Conservation (phyloP, 192 early-diverging fungal species). For the Mortierella hygrophila region DNA sequence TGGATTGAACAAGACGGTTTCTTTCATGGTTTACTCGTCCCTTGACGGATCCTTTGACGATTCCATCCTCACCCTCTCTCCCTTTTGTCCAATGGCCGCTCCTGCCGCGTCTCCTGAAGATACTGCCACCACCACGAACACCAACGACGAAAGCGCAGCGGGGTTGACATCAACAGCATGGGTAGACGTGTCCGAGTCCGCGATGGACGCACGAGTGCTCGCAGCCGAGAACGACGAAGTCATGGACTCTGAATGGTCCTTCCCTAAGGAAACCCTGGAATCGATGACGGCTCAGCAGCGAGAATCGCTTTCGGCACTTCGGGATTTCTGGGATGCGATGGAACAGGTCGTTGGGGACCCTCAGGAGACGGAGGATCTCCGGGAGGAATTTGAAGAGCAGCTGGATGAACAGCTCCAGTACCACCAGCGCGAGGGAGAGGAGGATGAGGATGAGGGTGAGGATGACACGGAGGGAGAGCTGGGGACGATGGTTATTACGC, state of each 20-base stretch:
- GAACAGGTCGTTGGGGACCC: background rate
- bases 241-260: conserved; percentile 22
- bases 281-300: conserved; percentile 7
- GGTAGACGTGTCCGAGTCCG: background rate
- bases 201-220: conserved; percentile 15
- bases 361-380: background rate
- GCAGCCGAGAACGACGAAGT: conserved; percentile 28
- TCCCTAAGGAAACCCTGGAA: background rate
- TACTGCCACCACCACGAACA: background rate
- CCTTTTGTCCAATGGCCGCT: background rate
- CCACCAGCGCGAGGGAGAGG: background rate
- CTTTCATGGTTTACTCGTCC: background rate
- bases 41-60: background rate
- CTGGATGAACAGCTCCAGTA: background rate
- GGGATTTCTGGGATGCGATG: conserved; percentile 14
- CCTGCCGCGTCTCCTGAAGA: background rate
- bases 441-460: background rate
- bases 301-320: conserved; percentile 10
- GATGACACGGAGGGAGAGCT: background rate
- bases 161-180: background rate
- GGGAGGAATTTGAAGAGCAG: conserved; percentile 1
- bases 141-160: background rate
- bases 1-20: conserved; percentile 11
- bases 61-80: background rate
- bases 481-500: too few relatives aligned